Conservation (phyloP, 2,329 filamentous ascomycete genomes). For the Fusarium succisae region DNA sequence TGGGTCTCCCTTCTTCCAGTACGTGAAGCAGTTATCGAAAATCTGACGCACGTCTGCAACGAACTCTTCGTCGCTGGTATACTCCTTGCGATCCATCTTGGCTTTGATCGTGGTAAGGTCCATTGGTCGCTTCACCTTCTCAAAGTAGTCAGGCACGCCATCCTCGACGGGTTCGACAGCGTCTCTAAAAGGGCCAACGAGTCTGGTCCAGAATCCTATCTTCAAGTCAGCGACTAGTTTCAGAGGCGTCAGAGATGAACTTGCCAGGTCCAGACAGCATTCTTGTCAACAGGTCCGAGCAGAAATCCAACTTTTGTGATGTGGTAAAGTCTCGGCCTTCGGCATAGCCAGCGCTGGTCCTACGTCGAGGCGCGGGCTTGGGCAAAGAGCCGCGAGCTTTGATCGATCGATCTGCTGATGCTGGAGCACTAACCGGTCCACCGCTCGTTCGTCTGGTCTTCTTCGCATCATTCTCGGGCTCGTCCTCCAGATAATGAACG, state of each 20-base stretch:
- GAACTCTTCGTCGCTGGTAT: conserved; percentile 63
- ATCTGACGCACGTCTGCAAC: conserved; percentile 68
- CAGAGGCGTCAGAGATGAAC: not conserved
- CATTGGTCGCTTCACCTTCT: conserved; percentile 70
- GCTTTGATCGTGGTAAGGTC: conserved; percentile 68
- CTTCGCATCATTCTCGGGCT: conserved; percentile 54
- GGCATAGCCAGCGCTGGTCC: conserved; percentile 45
- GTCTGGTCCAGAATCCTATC: conserved; percentile 71
- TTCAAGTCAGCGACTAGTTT: not conserved
- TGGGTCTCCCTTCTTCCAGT: conserved; percentile 65
- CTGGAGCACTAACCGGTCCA: conserved; percentile 9
- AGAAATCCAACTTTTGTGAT: conserved; percentile 64
- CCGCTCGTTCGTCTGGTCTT: conserved; percentile 55
- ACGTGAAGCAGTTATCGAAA: conserved; percentile 71
- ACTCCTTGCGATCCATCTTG: conserved; percentile 66
- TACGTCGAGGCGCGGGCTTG: conserved; percentile 49
- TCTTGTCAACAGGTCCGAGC: conserved; percentile 64
- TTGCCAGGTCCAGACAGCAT: conserved; percentile 71
- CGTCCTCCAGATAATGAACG: conserved; percentile 59
- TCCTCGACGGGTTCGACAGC: conserved; percentile 66
- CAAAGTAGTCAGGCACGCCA: conserved; percentile 68
- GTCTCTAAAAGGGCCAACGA: conserved; percentile 69
- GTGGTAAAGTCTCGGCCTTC: conserved; percentile 49
- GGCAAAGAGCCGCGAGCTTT: conserved; percentile 46
- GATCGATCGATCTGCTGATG: conserved; percentile 36